phyloP scores from a whole-genome alignment of 2,329 filamentous ascomycete species.

The Xylariaceae sp. region DNA sequence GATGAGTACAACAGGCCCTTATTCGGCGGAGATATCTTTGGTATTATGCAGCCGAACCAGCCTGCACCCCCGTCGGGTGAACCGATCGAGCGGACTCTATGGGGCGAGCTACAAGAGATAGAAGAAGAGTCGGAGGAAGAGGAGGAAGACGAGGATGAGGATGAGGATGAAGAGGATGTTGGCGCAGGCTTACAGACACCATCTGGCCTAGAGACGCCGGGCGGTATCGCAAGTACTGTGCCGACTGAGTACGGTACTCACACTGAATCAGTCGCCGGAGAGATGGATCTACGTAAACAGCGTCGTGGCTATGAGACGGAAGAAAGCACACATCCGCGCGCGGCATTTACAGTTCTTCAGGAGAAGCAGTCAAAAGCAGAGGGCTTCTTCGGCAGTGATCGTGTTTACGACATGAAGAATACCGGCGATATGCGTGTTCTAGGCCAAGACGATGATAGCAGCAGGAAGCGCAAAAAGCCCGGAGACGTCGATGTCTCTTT shows the following conservation, averaged over 20 bases:
- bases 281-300: slow-evolving; percentile 87
- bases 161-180: slow-evolving; percentile 59
- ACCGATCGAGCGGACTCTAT: slow-evolving; percentile 78
- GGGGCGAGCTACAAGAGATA: slow-evolving; percentile 79
- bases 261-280: slow-evolving; percentile 69
- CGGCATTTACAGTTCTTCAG: slow-evolving; percentile 83
- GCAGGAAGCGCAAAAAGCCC: slow-evolving; percentile 86
- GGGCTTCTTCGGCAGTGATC: slow-evolving; percentile 95
- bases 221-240: slow-evolving; percentile 73
- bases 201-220: slow-evolving; percentile 73
- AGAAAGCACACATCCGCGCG: slow-evolving; percentile 67
- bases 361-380: slow-evolving; percentile 81
- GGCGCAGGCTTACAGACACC: slow-evolving; percentile 67
- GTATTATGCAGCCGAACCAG: slow-evolving; percentile 53
- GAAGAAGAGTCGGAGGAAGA: slow-evolving; percentile 59
- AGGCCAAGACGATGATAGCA: slow-evolving; percentile 69
- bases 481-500: slow-evolving; percentile 92
- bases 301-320: slow-evolving; percentile 84
- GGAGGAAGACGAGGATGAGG: slow-evolving; percentile 68
- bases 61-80: slow-evolving; percentile 55
- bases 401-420: slow-evolving; percentile 80
- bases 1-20: slow-evolving; percentile 89
- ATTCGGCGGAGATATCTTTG: slow-evolving; percentile 93
- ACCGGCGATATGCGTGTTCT: slow-evolving; percentile 62
- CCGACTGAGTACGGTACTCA: slow-evolving; percentile 73